Evolutionary conservation across 2,329 filamentous ascomycete species (phyloP).

Genomic region (Xylariaceae sp.): DNA sequence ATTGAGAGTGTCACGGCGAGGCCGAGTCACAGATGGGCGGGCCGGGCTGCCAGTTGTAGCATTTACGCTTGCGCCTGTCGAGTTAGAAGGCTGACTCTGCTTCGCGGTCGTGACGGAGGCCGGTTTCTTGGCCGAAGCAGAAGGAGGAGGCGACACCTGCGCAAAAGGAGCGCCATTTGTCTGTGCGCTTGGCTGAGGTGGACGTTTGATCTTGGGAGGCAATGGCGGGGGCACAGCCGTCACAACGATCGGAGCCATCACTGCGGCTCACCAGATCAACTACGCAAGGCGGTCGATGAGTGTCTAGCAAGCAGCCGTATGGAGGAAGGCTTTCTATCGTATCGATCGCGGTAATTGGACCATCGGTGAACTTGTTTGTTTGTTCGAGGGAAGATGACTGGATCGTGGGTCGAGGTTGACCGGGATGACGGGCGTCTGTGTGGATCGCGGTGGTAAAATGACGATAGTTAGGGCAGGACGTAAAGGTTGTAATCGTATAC

Average conservation of each 20-base stretch:
- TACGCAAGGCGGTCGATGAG: not conserved
- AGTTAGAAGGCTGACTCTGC: constrained; percentile 41
- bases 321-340: constrained; percentile 8
- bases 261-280: constrained; percentile 14
- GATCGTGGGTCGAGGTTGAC: not conserved
- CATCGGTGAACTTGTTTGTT: constrained; percentile 14
- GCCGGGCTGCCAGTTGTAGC: constrained; percentile 39
- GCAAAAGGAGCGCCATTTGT: constrained; percentile 58
- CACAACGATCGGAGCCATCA: constrained; percentile 53
- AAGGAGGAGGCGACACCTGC: constrained; percentile 57
- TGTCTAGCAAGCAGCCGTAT: constrained; percentile 9
- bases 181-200: constrained; percentile 61
- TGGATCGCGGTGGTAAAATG: not conserved
- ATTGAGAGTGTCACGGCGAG: constrained; percentile 52
- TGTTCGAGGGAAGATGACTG: not conserved
- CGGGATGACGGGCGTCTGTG: not conserved
- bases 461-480: not conserved
- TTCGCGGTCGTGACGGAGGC: constrained; percentile 44
- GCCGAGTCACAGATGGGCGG: constrained; percentile 50
- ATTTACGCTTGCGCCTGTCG: constrained; percentile 40
- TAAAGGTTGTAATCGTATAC: not conserved
- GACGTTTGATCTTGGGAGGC: constrained; percentile 62
- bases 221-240: constrained; percentile 37
- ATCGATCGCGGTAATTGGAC: constrained; percentile 1
- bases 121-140: constrained; percentile 52